phyloP scores from a whole-genome alignment of 345 rosid species.

The Eucalyptus regnans region DNA sequence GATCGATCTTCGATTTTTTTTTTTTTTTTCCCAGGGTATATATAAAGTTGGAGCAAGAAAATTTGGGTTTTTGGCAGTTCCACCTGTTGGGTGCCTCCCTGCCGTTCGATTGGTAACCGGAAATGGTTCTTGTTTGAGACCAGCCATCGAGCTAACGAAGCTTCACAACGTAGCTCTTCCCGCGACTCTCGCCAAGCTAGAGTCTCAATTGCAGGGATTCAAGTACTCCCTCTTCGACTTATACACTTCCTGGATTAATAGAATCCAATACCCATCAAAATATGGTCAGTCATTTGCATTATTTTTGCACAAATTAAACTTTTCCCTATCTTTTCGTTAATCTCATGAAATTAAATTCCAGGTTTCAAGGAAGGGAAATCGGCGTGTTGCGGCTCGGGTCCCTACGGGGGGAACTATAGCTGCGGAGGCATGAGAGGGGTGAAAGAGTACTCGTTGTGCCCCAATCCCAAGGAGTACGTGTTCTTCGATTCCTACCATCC shows the following conservation, averaged over 20 bases:
- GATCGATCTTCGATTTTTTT: too few species aligned
- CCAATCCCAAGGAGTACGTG: background rate
- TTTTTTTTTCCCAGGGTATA: background rate
- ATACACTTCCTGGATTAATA: background rate
- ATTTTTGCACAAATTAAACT: background rate
- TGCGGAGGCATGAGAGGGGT: background rate
- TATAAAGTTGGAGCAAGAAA: background rate
- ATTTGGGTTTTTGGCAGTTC: background rate
- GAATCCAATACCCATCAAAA: background rate
- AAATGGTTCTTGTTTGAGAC: background rate
- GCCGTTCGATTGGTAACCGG: background rate
- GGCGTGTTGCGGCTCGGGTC: slow-evolving; percentile 14
- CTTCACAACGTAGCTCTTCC: slow-evolving; percentile 14
- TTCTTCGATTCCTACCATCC: slow-evolving; percentile 2
- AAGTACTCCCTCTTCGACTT: slow-evolving; percentile 11
- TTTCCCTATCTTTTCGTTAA: background rate
- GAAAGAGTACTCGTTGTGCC: background rate
- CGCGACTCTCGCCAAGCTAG: background rate
- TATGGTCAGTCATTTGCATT: background rate
- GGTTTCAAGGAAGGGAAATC: slow-evolving; percentile 1
- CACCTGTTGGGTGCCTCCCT: background rate
- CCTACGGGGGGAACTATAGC: background rate
- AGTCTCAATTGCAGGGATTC: slow-evolving; percentile 11
- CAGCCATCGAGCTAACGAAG: background rate
- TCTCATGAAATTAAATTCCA: background rate